Evolutionary conservation across 2,329 filamentous ascomycete genomes (phyloP).

Genomic region (Stachybotrys chartarum): DNA sequence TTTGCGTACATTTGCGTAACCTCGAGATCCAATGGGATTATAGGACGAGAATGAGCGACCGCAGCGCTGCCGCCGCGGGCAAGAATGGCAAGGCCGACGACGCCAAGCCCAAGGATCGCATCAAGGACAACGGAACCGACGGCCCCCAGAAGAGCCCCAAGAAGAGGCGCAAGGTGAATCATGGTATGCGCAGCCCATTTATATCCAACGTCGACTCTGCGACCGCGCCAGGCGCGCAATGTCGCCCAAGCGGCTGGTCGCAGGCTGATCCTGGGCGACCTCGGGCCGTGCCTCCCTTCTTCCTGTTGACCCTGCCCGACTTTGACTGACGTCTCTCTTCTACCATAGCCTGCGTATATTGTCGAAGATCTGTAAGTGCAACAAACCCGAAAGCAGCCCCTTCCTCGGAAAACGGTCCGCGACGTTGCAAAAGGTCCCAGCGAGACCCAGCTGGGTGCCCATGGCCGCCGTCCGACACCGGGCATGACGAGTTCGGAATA

Average conservation of each 20-base stretch:
- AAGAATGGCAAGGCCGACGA: conserved; percentile 19
- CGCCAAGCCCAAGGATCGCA: conserved; percentile 21
- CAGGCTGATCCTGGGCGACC: not conserved
- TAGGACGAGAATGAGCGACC: conserved; percentile 24
- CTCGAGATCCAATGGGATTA: conserved; percentile 23
- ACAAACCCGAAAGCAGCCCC: conserved; percentile 5
- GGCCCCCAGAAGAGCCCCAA: conserved; percentile 54
- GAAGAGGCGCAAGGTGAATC: conserved; percentile 84
- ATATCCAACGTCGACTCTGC: not conserved
- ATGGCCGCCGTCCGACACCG: not conserved
- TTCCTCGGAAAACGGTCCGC: not conserved
- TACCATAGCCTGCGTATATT: conserved; percentile 71
- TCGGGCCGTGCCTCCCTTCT: not conserved
- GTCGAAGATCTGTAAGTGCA: conserved; percentile 78
- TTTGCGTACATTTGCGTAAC: conserved; percentile 24
- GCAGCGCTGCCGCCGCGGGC: conserved; percentile 22
- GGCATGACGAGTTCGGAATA: not conserved
- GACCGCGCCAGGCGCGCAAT: not conserved
- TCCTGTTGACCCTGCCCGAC: not conserved
- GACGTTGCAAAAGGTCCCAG: not conserved
- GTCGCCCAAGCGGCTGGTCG: not conserved
- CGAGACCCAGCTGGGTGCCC: not conserved
- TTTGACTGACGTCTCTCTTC: conserved; percentile 2
- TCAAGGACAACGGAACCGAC: conserved; percentile 17
- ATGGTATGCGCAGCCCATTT: conserved; percentile 52